A percentile compares a stretch with the other conserved stretches of the same genome.
phyloP scores from a whole-genome alignment of 208 protist genomes.

The Acanthamoeba divionensis region DNA sequence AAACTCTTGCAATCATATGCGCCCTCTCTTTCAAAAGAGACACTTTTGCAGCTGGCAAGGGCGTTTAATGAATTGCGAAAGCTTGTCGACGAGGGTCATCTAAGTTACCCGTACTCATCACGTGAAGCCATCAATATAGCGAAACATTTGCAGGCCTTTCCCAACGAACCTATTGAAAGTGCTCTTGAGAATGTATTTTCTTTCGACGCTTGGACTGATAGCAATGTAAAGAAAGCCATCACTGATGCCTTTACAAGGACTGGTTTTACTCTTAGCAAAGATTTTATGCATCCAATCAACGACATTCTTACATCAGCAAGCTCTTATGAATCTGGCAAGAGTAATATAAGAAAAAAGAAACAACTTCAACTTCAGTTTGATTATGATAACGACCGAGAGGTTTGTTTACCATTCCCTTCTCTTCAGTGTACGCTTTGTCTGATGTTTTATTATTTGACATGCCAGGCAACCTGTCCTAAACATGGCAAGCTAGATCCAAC shows the following conservation, averaged over 20 bases:
- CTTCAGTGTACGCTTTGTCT: background rate
- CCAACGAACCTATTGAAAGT: constrained; percentile 76
- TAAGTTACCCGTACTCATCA: constrained; percentile 12
- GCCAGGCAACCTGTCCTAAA: constrained; percentile 72
- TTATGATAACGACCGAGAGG: constrained; percentile 17
- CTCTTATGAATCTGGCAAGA: background rate
- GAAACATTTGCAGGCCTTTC: constrained; percentile 87
- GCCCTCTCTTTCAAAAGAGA: constrained; percentile 41
- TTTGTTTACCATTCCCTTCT: background rate
- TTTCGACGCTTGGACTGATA: constrained; percentile 32
- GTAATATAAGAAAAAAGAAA: background rate
- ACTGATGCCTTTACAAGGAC: background rate
- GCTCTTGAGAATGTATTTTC: constrained; percentile 29
- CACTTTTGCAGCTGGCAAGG: background rate
- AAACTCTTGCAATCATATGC: constrained; percentile 60
- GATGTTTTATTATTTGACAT: background rate
- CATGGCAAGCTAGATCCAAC: constrained; percentile 85
- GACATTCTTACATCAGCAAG: background rate
- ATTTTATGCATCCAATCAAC: background rate
- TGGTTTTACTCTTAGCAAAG: background rate
- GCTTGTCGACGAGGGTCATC: constrained; percentile 14
- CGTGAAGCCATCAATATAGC: constrained; percentile 91
- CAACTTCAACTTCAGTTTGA: background rate
- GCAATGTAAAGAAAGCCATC: background rate
- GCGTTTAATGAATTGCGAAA: background rate